Evolutionary conservation across 768 basidiomycete species (phyloP), one percentile per base, ranked within the genome.

Genomic region (Auriscalpium orientale): DNA sequence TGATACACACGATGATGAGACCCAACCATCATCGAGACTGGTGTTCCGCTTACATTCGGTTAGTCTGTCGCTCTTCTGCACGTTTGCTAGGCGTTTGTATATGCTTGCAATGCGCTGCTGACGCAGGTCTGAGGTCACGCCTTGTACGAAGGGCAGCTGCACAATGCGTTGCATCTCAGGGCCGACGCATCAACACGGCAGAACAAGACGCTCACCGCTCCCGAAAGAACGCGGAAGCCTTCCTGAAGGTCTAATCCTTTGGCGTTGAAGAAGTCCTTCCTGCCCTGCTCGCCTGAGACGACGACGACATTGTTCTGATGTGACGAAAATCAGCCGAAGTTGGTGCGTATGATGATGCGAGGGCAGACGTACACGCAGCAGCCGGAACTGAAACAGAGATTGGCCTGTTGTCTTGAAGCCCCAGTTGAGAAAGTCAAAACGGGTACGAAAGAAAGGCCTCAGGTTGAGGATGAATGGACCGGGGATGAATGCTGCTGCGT

Each of bases 211-310:
- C 85, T 61, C 67, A 89, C 88, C 54, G 85, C 87, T 51, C 87
- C 88, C 50, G 85, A 87, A 58, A 91, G 77, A 64, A 87, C 79
- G 64, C 83, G 86, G 75, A 88, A 90, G 6, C 87, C 88, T 72
- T 88, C 86, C 44, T 82, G 84, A 51, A 91, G 78, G 68, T 89
- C 86, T 59, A 91, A 79, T 20, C 79, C 79, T 69, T 81, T 83
- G 55, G 84, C 80, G 3, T 77, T 76, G 64, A 89, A 87, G 70
- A 89, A 89, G 3, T 81, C 76, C 54, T 79, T 78, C 55, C 88
- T 75, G 15, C 81, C 88, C 36, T 74, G 76, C 65, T 88, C 85
- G 52, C 88, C 89, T 43, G 88, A 89, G 43, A 90, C 79, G 36
- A 85, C 87, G 52, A 91, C 76, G 61, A 91, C 86, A 4, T 78